Evolutionary conservation across 202 grass and related monocot genomes (phyloP).

Genomic region (Saccharum hybrid): DNA sequence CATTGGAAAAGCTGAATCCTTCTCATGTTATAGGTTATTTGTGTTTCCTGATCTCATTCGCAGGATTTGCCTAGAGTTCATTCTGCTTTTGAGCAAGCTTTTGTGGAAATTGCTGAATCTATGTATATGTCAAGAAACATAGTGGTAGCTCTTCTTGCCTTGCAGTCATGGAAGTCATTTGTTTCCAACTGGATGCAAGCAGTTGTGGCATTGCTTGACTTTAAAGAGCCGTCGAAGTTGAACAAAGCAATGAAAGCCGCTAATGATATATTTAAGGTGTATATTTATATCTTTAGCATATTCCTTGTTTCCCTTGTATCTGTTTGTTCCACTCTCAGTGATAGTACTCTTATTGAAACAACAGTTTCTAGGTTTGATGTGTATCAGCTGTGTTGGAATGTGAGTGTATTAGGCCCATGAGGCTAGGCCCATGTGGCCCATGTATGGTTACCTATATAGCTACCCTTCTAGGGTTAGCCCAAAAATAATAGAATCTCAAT

Average conservation of each 20-base stretch:
- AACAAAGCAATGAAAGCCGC: constrained; percentile 71
- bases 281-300: constrained; percentile 29
- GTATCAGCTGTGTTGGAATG: no score
- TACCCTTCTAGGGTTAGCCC: no score
- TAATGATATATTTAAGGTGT: constrained; percentile 84
- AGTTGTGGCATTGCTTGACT: constrained; percentile 54
- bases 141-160: constrained; percentile 70
- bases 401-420: no score
- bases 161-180: constrained; percentile 97
- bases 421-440: no score
- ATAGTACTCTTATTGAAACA: background rate
- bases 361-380: background rate
- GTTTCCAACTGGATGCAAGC: constrained; percentile 75
- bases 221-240: constrained; percentile 64
- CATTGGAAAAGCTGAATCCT: constrained; percentile 14
- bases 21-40: constrained; percentile 11
- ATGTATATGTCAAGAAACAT: constrained; percentile 87
- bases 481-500: no score
- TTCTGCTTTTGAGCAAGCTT: constrained; percentile 79
- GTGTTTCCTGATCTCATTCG: constrained; percentile 38
- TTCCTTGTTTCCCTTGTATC: constrained; percentile 26
- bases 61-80: constrained; percentile 80
- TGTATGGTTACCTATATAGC: no score
- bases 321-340: constrained; percentile 7
- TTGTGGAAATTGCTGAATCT: constrained; percentile 79